Conservation (phyloP, 306 rosid genomes). For the Calophaca sinica region DNA sequence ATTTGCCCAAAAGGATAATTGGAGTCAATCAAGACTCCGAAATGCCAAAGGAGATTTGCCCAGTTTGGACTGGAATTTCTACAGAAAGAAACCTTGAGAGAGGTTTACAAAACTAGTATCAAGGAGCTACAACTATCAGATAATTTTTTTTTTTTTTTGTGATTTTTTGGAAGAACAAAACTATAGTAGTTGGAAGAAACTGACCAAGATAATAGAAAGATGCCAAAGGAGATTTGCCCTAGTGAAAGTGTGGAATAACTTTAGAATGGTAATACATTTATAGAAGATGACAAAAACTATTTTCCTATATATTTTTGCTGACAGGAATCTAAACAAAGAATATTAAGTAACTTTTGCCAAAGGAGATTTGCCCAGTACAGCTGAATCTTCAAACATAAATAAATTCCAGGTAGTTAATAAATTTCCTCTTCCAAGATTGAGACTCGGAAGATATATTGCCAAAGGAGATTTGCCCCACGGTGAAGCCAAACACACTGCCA, state of each 20-base stretch:
- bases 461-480: conserved; percentile 87
- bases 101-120: conserved; percentile 53
- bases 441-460: conserved; percentile 61
- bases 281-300: conserved; percentile 38
- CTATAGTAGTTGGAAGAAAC: conserved; percentile 39
- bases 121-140: conserved; percentile 43
- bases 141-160: conserved; percentile 37
- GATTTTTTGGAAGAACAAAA: conserved; percentile 14
- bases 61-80: conserved; percentile 61
- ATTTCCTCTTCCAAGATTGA: conserved; percentile 49
- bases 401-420: conserved; percentile 39
- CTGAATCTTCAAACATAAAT: conserved; percentile 50
- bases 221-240: conserved; percentile 68
- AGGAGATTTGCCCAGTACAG: conserved; percentile 84
- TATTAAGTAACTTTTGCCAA: conserved; percentile 65
- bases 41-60: conserved; percentile 99
- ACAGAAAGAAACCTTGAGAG: conserved; percentile 51
- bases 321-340: conserved; percentile 43
- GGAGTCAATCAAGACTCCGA: conserved; percentile 65
- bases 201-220: conserved; percentile 26
- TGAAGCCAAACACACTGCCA: conserved; percentile 44
- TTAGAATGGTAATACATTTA: conserved; percentile 42
- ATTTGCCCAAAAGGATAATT: conserved; percentile 62
- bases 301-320: conserved; percentile 21
- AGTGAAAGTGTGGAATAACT: conserved; percentile 40